phyloP scores from a whole-genome alignment of 345 rosid genomes.

The Eucalyptus curtisii region DNA sequence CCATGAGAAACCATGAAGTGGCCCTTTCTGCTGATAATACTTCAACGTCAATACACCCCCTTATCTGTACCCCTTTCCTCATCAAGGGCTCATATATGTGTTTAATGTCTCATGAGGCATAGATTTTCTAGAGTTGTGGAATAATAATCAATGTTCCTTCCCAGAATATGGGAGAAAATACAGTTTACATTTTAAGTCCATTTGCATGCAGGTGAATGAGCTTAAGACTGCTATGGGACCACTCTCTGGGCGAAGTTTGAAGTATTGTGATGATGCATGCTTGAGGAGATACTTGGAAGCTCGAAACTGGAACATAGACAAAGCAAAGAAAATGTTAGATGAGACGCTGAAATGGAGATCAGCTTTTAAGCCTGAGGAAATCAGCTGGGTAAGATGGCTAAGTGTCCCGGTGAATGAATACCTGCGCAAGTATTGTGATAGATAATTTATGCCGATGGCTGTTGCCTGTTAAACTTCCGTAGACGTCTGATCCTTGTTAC shows the following conservation, averaged over 20 bases:
- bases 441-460: neutral
- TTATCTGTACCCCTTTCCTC: neutral
- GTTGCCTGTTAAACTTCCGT: neutral
- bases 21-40: neutral
- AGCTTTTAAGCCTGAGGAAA: slow-evolving; percentile 70
- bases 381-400: slow-evolving; percentile 52
- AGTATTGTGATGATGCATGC: slow-evolving; percentile 69
- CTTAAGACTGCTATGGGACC: slow-evolving; percentile 46
- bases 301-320: slow-evolving; percentile 69
- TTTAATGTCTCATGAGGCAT: neutral
- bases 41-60: neutral
- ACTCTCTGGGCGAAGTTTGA: slow-evolving; percentile 33
- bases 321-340: slow-evolving; percentile 73
- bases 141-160: neutral
- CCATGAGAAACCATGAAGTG: neutral
- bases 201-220: slow-evolving; percentile 40
- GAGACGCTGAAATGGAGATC: slow-evolving; percentile 84
- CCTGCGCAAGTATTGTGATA: neutral
- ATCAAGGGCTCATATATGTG: neutral
- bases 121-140: neutral
- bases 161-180: neutral
- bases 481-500: neutral
- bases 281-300: slow-evolving; percentile 84
- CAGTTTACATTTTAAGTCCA: neutral
- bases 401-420: neutral